Conservation (phyloP, 1,139 yeast genomes). For the Sugiyamaella xylanicola region DNA sequence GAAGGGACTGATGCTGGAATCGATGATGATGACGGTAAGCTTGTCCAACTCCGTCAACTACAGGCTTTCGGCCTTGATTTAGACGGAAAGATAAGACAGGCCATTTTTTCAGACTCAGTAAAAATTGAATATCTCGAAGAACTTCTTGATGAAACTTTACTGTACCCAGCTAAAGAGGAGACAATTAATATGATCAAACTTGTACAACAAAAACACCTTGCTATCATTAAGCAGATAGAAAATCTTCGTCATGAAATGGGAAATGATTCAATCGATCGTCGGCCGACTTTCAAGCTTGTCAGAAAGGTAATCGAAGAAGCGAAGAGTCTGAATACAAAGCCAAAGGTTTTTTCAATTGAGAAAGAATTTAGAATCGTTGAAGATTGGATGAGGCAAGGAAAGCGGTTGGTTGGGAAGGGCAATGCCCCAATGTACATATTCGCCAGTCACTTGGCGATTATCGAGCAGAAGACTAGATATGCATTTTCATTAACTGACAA, state of each 20-base stretch:
- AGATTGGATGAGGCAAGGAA: slow-evolving; percentile 52
- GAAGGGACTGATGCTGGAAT: slow-evolving; percentile 47
- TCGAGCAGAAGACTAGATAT: slow-evolving; percentile 44
- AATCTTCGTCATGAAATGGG: slow-evolving; percentile 31
- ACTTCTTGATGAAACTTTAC: slow-evolving; percentile 21
- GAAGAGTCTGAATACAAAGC: slow-evolving; percentile 27
- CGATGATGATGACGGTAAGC: slow-evolving; percentile 29
- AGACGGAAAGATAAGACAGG: slow-evolving; percentile 26
- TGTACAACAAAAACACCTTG: slow-evolving; percentile 17
- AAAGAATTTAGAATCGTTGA: slow-evolving; percentile 30
- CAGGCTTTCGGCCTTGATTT: slow-evolving; percentile 31
- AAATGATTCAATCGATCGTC: slow-evolving; percentile 35
- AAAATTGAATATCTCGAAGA: slow-evolving; percentile 24
- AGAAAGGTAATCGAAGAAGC: slow-evolving; percentile 36
- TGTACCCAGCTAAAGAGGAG: slow-evolving; percentile 23
- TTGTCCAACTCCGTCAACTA: slow-evolving; percentile 28
- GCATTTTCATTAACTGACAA: slow-evolving; percentile 50
- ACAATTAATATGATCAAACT: slow-evolving; percentile 17
- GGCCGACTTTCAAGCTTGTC: slow-evolving; percentile 40
- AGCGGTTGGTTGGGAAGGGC: slow-evolving; percentile 45
- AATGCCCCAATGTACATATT: slow-evolving; percentile 42
- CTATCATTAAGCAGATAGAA: slow-evolving; percentile 21
- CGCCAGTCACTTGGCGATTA: slow-evolving; percentile 39
- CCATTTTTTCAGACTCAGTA: slow-evolving; percentile 21
- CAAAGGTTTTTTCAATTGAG: slow-evolving; percentile 29